Evolutionary conservation across 2,329 filamentous ascomycete species (phyloP).

Genomic region (Zymoseptoria tritici): DNA sequence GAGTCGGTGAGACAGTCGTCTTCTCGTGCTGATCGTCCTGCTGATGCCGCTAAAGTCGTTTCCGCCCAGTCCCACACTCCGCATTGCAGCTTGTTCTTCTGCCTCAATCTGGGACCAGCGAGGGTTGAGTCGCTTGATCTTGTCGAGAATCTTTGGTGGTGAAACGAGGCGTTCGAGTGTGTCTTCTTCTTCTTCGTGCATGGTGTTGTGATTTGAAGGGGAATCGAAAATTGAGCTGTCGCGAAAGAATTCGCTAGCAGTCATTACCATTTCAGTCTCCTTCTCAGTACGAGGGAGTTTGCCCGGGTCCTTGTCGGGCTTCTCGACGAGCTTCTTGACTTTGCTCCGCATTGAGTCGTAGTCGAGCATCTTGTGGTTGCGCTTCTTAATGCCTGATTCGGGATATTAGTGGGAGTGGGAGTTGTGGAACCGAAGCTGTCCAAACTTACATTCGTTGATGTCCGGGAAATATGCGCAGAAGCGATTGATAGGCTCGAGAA

Average conservation of each 20-base stretch:
- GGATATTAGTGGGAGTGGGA: constrained; percentile 6
- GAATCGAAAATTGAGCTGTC: constrained; percentile 3
- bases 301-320: constrained; percentile 96
- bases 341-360: constrained; percentile 94
- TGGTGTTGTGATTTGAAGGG: constrained; percentile 2
- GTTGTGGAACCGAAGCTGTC: too few relatives aligned
- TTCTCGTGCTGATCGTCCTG: constrained; percentile 3
- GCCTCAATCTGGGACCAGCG: neutral
- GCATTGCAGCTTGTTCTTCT: constrained; percentile 11
- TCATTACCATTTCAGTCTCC: constrained; percentile 70
- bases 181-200: constrained; percentile 10
- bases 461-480: constrained; percentile 99
- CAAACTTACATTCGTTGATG: constrained; percentile 78
- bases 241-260: constrained; percentile 11
- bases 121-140: constrained; percentile 11
- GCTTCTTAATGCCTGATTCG: constrained; percentile 78
- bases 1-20: neutral
- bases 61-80: constrained; percentile 8
- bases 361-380: constrained; percentile 95
- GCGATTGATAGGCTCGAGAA: constrained; percentile 87
- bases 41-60: constrained; percentile 6
- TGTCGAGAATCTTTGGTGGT: constrained; percentile 23
- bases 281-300: constrained; percentile 95
- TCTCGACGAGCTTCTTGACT: constrained; percentile 94
- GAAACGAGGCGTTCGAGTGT: constrained; percentile 14